Conservation (phyloP, 495 filamentous ascomycete species). For the Tuber calosporum region DNA sequence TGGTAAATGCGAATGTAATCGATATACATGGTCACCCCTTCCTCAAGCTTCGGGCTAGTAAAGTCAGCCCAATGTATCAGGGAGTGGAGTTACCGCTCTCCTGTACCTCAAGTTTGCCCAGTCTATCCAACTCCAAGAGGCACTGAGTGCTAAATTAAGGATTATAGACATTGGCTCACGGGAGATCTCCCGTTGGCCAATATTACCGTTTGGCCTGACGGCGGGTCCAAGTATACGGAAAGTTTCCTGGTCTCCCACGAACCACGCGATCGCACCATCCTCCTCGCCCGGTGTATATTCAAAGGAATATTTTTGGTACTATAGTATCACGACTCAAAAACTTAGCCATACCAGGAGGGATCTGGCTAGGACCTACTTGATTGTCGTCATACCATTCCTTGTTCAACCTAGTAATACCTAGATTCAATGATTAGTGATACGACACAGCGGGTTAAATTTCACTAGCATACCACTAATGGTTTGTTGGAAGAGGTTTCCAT, state of each 20-base stretch:
- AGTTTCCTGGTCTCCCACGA: conserved; percentile 58
- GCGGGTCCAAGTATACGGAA: conserved; percentile 56
- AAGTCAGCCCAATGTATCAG: conserved; percentile 4
- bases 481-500: conserved; percentile 67
- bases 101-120: conserved; percentile 46
- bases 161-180: conserved; percentile 48
- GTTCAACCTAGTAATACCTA: conserved; percentile 56
- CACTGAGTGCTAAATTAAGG: conserved; percentile 68
- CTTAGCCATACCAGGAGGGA: not conserved
- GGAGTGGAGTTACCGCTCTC: conserved; percentile 42
- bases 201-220: conserved; percentile 37
- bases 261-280: conserved; percentile 60
- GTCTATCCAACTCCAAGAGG: conserved; percentile 59
- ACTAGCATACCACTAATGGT: conserved; percentile 56
- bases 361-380: conserved; percentile 23
- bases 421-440: not conserved
- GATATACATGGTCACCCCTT: conserved; percentile 59
- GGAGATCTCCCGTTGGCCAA: conserved; percentile 31
- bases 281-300: conserved; percentile 61
- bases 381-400: conserved; percentile 70
- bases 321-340: not conserved
- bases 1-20: conserved; percentile 76
- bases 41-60: conserved; percentile 17
- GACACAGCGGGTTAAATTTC: not conserved
- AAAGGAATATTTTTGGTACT: conserved; percentile 65